phyloP scores from a whole-genome alignment of 2,329 filamentous ascomycete genomes.

The Xylaria sp. region DNA sequence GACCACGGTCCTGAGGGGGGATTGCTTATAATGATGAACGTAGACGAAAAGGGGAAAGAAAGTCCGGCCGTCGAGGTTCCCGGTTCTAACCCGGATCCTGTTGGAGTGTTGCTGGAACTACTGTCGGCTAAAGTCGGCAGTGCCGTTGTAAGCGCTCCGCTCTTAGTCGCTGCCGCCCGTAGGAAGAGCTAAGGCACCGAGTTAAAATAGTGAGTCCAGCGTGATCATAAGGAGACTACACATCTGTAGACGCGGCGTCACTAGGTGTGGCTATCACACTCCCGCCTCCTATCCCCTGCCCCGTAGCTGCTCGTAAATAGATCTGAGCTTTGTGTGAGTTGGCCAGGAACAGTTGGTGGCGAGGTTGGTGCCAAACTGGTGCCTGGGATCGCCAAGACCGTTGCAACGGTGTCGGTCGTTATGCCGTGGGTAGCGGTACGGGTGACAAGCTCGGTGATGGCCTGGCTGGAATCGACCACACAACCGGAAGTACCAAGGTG shows the following conservation, averaged over 20 bases:
- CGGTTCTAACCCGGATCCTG: neutral
- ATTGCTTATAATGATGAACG: neutral
- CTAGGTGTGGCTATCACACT: neutral
- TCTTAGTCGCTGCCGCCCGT: neutral
- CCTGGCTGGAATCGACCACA: neutral
- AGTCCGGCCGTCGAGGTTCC: neutral
- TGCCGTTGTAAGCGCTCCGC: neutral
- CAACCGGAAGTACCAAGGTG: neutral
- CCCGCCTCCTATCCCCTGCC: neutral
- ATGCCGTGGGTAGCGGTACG: neutral
- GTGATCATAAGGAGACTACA: neutral
- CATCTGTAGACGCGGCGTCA: neutral
- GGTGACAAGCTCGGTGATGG: neutral
- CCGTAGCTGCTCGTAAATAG: neutral
- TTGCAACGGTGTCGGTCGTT: neutral
- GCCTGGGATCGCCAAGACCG: neutral
- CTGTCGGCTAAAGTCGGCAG: neutral
- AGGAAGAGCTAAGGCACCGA: neutral
- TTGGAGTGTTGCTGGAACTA: neutral
- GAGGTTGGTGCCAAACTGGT: neutral
- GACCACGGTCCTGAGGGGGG: neutral
- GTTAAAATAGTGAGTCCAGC: neutral
- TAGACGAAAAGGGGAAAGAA: neutral
- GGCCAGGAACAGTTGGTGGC: neutral
- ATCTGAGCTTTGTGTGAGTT: neutral